Base-by-base conservation (phyloP, 345 rosid genomes). In the Kandelia obovata region DNA sequence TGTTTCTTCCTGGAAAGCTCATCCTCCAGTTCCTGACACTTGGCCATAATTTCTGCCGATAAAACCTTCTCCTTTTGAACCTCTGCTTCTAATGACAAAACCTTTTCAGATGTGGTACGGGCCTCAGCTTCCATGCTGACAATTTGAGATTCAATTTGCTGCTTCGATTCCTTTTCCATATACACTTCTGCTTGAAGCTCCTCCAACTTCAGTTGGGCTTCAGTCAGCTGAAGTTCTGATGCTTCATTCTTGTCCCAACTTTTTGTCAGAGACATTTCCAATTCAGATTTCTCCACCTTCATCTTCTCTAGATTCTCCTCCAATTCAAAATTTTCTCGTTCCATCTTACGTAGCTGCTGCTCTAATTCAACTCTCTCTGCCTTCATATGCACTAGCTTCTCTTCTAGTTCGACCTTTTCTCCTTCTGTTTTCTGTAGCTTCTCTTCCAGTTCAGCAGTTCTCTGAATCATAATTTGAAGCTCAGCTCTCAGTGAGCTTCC, bases 11-110 rank as follows among this genome's bases (percentile, higher is more conserved):
- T 82, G 34, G 68, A 72, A 25, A 88, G 84, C 77, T 91, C 92
- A 73, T 91, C 88, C 78, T 93, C 96, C 73, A 93, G 66, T 68
- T 70, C 77, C 71, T 75, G 83, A 65, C 84, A 85, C 84, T 91
- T 93, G 69, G 60, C 71, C 16, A 70, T 71, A 21, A 81, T 83
- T 78, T 82, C 84, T 28, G 70, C 76, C 6, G 84, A 85, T 51
- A 73, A 57, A 58, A 76, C 79, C 82, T 81, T 91, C 78, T 88
- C 90, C 67, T 78, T 86, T 63, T 74, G 71, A 32, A 86, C 69
- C 70, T 91, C 95, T 62, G 77, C 86, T 80, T 91, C 83, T 61
- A 94, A 72, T 15, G 73, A 81, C 52, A 80, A 72, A 2, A 89
- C 84, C 75, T 83, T 84, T 30, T 80, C 80, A 26, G 78, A 65